These are phyloP conservation scores for Phytophthora cactorum DNA, from an alignment of 352 stramenopile species.

Conservation along the genomic window DNA sequence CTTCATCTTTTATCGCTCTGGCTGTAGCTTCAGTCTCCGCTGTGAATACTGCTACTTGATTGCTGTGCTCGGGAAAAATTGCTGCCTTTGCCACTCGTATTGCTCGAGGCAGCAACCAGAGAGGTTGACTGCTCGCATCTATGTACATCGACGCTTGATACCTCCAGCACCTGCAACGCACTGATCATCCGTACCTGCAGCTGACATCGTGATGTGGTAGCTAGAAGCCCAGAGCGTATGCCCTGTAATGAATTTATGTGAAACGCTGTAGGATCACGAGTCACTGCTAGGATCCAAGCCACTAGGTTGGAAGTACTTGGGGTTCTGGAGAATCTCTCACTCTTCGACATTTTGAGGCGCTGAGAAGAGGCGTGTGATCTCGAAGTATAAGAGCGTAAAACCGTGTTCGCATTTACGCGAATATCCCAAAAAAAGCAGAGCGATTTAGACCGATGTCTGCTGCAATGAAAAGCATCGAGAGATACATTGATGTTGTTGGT, in stretches of 20 bases:
- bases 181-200: too few species aligned
- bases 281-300: background rate
- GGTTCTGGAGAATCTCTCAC: background rate
- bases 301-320: background rate
- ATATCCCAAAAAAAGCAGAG: conserved; percentile 12
- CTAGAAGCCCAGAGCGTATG: conserved; percentile 8
- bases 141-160: background rate
- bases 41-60: background rate
- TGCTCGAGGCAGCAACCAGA: too few species aligned
- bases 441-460: conserved; percentile 10
- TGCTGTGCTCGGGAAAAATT: background rate
- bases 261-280: background rate
- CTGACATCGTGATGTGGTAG: too few species aligned
- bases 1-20: background rate
- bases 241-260: conserved; percentile 1
- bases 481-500: conserved; percentile 13
- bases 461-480: conserved; percentile 14
- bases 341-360: background rate
- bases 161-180: background rate
- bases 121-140: background rate
- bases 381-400: conserved; percentile 1
- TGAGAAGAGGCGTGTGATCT: background rate
- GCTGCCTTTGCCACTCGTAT: background rate
- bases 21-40: background rate
- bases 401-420: conserved; percentile 1